Evolutionary conservation across 169 alveolate species (phyloP).

Genomic region (Cryptosporidium viatorum): DNA sequence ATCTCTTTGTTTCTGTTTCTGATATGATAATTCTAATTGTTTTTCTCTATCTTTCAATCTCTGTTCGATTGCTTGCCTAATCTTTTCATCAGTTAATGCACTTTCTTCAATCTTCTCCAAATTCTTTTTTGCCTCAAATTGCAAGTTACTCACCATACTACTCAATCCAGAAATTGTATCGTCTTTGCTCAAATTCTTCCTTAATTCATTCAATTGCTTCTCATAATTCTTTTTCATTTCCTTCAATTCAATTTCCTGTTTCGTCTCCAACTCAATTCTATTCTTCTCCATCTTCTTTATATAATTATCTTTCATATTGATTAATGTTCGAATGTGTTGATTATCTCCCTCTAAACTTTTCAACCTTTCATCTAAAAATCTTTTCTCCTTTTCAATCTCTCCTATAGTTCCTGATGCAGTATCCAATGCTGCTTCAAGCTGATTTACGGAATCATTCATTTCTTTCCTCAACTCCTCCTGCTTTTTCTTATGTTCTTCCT

Average conservation of each 20-base stretch:
- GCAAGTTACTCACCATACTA: slow-evolving; percentile 46
- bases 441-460: slow-evolving; percentile 18
- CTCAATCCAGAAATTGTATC: slow-evolving; percentile 60
- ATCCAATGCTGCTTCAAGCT: slow-evolving; percentile 53
- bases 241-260: slow-evolving; percentile 40
- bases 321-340: slow-evolving; percentile 34
- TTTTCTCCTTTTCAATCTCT: slow-evolving; percentile 56
- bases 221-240: slow-evolving; percentile 64
- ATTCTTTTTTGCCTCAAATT: slow-evolving; percentile 47
- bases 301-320: slow-evolving; percentile 64
- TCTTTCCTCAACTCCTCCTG: slow-evolving; percentile 18
- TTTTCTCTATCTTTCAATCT: slow-evolving; percentile 67
- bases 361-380: slow-evolving; percentile 42
- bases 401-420: slow-evolving; percentile 51
- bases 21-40: slow-evolving; percentile 70
- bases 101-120: slow-evolving; percentile 49
- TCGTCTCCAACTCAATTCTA: slow-evolving; percentile 45
- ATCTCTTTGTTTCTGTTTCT: slow-evolving; percentile 52
- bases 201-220: slow-evolving; percentile 42
- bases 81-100: slow-evolving; percentile 32
- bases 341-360: slow-evolving; percentile 39
- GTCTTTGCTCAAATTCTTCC: slow-evolving; percentile 36
- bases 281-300: slow-evolving; percentile 59
- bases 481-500: slow-evolving; percentile 50
- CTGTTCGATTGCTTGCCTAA: slow-evolving; percentile 23